Base-by-base conservation (phyloP, 2,329 filamentous ascomycete genomes). In the Hypocrella siamensis region DNA sequence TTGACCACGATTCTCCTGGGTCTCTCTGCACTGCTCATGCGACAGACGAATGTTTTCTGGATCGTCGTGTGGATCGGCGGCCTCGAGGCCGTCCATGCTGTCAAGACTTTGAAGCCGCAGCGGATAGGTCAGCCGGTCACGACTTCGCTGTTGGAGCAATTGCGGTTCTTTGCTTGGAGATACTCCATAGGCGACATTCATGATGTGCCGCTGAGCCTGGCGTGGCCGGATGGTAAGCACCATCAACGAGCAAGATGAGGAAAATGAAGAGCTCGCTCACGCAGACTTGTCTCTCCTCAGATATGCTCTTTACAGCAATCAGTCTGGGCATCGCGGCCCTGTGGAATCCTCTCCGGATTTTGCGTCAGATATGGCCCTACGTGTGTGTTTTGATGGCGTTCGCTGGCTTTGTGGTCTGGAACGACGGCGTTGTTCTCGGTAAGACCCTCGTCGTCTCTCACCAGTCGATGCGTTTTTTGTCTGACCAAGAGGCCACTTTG, bases 1-100 rank as follows among this genome's bases (percentile, higher is more conserved):
- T 2, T 74, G 0, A 38, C 42, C 9, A 59, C 61, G 0, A 38
- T 82, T 0, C 2, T 63, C 0, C 50, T 78, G 5, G 85, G 85
- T 0, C 40, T 83, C 0, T 39, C 70, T 2, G 65, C 83, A 1
- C 62, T 98, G 15, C 58, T 69, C 3, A 90, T 93, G 61, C 68
- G 90, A 17, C 90, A 98, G 53, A 98, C 90, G 0, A 98, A 98
- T 46, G 79, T 96, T 34, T 93, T 98, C 50, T 98, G 90, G 90
- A 76, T 86, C 0, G 78, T 82, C 1, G 62, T 86, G 0, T 84
- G 81, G 45, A 70, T 84, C 44, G 79, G 79, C 15, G 75, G 67
- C 5, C 38, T 72, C 26, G 67, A 77, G 49, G 56, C 58, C 27
- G 52, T 72, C 3, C 62, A 67, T 41, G 62, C 56, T 14, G 54